Base-by-base conservation (phyloP, 352 stramenopile species). In the Thalassiosira livingstoniorum region DNA sequence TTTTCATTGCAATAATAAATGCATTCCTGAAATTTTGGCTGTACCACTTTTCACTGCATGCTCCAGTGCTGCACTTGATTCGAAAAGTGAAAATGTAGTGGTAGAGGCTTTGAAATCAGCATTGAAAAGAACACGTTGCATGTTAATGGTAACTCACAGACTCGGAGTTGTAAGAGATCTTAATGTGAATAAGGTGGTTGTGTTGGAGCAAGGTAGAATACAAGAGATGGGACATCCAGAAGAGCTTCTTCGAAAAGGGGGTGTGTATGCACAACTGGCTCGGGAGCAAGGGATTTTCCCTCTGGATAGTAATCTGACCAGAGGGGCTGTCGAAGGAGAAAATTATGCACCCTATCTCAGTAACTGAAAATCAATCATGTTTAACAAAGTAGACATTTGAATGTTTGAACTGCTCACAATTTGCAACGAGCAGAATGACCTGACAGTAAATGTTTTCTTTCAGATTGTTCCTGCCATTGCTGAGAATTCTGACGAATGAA, bases 111-210 rank as follows among this genome's bases (percentile, higher is more conserved):
- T 94, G 3, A 64, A 83, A 68, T 86, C 37, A 39, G 79, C 90
- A 45, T 91, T 91, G 78, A 34, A 90, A 54, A 75, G 84, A 63
- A 89, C 84, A 21, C 88, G 89, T 57, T 90, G 88, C 58, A 93
- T 94, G 88, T 58, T 93, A n/a, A 93, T 94, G 90, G 88, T 94
- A 2, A 93, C 90, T n/a, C 90, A 94, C 81, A 65, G 90, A 31
- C 75, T 94, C 42, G 90, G 90, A 29, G 88, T 93, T 5, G 72
- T 94, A 72, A 78, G 90, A 47, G 87, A 84, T 23, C 80, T 94
- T 43, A 83, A 75, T 42, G 87, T 94, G 0, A 94, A 94, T 67
- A 85, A 90, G 71, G 87, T 94, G 5, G 80, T 94, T 72, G 90
- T 94, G 32, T 71, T 94, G 31, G 90, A 94, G 34, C 73, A 87